Percentiles rank a stretch among this genome's conserved stretches.
Conservation (phyloP, 169 alveolate genomes). For the Plasmodium malariae region DNA sequence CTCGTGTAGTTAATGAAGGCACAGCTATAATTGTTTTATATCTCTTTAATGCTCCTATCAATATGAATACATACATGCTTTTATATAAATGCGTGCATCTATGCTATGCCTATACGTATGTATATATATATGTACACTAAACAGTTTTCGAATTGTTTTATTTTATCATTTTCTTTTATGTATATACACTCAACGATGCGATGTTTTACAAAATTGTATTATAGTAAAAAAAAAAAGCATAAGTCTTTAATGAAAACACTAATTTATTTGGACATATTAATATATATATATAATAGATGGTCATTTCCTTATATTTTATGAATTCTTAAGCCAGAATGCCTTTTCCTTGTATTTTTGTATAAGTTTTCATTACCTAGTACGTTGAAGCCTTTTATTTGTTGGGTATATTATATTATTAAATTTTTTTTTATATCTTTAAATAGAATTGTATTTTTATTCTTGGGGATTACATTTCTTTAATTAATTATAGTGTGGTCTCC, state of each 20-base stretch:
- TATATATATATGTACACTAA: no score
- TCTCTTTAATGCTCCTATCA: not conserved
- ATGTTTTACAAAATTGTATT: slow-evolving; percentile 38
- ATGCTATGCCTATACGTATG: not conserved
- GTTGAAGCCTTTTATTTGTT: not conserved
- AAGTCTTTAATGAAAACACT: slow-evolving; percentile 34
- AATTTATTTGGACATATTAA: slow-evolving; percentile 40
- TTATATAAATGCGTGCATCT: not conserved
- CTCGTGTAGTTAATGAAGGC: not conserved
- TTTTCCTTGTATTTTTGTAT: slow-evolving; percentile 55
- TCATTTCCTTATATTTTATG: slow-evolving; percentile 50
- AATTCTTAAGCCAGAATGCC: slow-evolving; percentile 55
- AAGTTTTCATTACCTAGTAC: slow-evolving; percentile 49
- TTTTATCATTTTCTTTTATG: not conserved
- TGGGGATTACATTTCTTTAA: slow-evolving; percentile 45
- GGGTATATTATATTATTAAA: not conserved
- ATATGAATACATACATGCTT: not conserved
- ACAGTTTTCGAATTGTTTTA: no score
- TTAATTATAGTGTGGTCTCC: slow-evolving; percentile 53
- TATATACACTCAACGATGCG: slow-evolving; percentile 52
- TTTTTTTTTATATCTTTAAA: not conserved
- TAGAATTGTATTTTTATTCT: not conserved
- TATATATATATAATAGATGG: slow-evolving; percentile 26
- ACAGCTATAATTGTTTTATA: not conserved
- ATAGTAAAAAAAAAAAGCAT: slow-evolving; percentile 48